phyloP scores from a whole-genome alignment of 495 filamentous ascomycete species.

The Endocarpon pusillum region DNA sequence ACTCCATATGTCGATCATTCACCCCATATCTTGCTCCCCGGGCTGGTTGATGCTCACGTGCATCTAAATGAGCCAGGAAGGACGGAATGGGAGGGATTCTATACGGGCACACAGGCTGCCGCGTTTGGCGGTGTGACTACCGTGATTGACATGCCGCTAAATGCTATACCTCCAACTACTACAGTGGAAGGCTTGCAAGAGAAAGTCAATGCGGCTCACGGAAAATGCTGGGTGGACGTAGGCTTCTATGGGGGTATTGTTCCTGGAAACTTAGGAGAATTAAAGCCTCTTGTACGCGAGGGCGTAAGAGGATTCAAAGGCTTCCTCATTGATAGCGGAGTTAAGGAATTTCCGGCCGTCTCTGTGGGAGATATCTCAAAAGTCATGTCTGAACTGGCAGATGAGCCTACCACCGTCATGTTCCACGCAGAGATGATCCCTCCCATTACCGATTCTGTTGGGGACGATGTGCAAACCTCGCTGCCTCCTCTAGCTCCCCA shows the following conservation, averaged over 20 bases:
- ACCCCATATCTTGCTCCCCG: conserved; percentile 75
- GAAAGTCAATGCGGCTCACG: conserved; percentile 70
- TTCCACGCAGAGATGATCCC: conserved; percentile 98
- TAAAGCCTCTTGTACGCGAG: conserved; percentile 62
- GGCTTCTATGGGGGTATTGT: conserved; percentile 95
- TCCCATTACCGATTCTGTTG: conserved; percentile 64
- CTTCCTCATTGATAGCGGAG: conserved; percentile 91
- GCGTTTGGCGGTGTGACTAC: conserved; percentile 97
- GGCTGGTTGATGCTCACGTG: conserved; percentile 91
- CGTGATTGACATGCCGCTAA: conserved; percentile 94
- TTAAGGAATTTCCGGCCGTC: conserved; percentile 90
- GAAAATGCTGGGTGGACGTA: conserved; percentile 96
- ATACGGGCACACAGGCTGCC: conserved; percentile 80
- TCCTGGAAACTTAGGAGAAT: conserved; percentile 68
- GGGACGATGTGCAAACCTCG: conserved; percentile 58
- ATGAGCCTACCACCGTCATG: conserved; percentile 76
- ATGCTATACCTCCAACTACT: conserved; percentile 92
- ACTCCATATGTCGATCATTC: conserved; percentile 70
- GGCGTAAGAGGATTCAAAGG: conserved; percentile 96
- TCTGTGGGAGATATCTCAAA: conserved; percentile 58
- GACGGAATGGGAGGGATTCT: conserved; percentile 98
- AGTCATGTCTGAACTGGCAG: conserved; percentile 63
- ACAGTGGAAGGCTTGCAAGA: conserved; percentile 66
- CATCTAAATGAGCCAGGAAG: conserved; percentile 95
- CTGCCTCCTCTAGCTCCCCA: conserved; percentile 53